Evolutionary conservation across 2,329 filamentous ascomycete species (phyloP), one percentile per base, ranked within the genome.

Genomic region (Ceratocystis cubensis): DNA sequence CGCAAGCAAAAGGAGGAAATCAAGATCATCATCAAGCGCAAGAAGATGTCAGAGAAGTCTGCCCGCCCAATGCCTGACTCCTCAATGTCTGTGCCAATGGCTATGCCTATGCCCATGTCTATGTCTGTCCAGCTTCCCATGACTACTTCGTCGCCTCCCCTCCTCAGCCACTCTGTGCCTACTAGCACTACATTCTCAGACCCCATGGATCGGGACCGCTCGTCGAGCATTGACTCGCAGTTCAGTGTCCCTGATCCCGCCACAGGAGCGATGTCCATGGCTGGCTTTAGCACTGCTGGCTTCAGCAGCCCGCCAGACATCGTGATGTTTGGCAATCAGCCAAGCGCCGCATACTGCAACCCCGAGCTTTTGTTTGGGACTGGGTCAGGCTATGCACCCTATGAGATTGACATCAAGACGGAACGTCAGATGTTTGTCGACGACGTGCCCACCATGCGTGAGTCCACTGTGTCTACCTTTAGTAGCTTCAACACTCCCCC

Each of bases 1-100:
- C 85, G 88, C 72, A 79, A 86, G 66, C 91, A 96, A 75, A 99
- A 97, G 79, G 94, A 97, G 74, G 80, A 87, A 71, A 96, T 99
- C 82, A 99, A 99, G 82, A 88, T 88, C 77, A 90, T 93, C 76
- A 97, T 99, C 81, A 96, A 96, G 84, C 85, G 88, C 75, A 97
- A 94, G 75, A 97, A 97, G 83, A 82, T 95, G 71, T 86, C 87
- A 30, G 93, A 96, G 78, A 96, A 96, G 84, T 81, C 84, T 64
- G 81, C 85, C 64, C 77, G 81, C 72, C 78, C 78, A 57, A 79
- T 84, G 66, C 79, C 81, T 70, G 81, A 80, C 65, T 79, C 82
- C 50, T 56, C 65, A n/a, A 46, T 69, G 28, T 22, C 66, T 10
- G 17, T 61, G 41, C 37, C 64, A 5, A 41, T 48, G 37, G 17